A percentile compares a stretch with the other conserved stretches of the same genome.
Evolutionary conservation across 1,284 basidiomycete genomes (phyloP).

Genomic region (Heliocybe sulcata): DNA sequence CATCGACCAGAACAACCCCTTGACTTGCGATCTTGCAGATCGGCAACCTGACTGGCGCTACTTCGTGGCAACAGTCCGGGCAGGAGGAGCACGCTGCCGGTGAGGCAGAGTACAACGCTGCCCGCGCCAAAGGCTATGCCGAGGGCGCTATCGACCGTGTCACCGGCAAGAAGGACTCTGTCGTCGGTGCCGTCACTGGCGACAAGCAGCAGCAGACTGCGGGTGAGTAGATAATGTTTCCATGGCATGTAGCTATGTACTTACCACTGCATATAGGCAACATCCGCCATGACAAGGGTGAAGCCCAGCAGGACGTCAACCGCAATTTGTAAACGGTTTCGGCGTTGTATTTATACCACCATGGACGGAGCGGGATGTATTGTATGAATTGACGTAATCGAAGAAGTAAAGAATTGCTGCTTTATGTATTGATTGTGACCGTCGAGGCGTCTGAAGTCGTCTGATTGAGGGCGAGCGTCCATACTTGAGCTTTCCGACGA

Average conservation of each 20-base stretch:
- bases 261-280: slow-evolving; percentile 16
- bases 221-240: slow-evolving; percentile 31
- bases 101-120: slow-evolving; percentile 52
- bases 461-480: too few relatives aligned
- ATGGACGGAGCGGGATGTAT: neutral
- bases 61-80: slow-evolving; percentile 45
- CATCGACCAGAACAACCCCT: slow-evolving; percentile 12
- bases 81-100: slow-evolving; percentile 61
- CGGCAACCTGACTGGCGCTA: slow-evolving; percentile 40
- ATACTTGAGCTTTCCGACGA: too few relatives aligned
- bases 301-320: slow-evolving; percentile 27
- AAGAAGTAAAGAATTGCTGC: neutral
- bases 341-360: neutral
- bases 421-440: neutral
- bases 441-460: too few relatives aligned
- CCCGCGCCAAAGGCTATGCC: slow-evolving; percentile 45
- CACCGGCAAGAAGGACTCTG: slow-evolving; percentile 58
- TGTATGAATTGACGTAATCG: neutral
- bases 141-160: slow-evolving; percentile 55
- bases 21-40: slow-evolving; percentile 19
- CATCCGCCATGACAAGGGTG: slow-evolving; percentile 31
- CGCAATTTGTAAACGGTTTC: neutral
- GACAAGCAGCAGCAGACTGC: slow-evolving; percentile 53
- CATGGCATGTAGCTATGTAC: too few relatives aligned
- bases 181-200: slow-evolving; percentile 59